Base-by-base conservation (phyloP, 164 flowering plant species). In the Aristolochia californica region DNA sequence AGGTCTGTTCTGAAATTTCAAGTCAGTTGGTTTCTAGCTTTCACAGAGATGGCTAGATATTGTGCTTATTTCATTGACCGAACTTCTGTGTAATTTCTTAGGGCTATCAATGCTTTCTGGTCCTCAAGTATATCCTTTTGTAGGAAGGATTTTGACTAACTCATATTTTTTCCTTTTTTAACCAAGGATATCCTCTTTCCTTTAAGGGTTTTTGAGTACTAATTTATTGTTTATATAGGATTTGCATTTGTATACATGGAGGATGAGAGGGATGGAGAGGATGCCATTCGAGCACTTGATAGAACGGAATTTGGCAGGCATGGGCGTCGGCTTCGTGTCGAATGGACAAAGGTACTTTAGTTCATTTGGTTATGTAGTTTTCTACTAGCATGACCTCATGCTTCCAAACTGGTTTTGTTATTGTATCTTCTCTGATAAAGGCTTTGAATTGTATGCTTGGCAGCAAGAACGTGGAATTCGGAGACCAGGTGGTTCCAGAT, bases 211-310 rank as follows among this genome's bases (percentile, higher is more conserved):
- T 8, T 8, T 34, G 40, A 22, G 20, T 1, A 15, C 15, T 14
- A 14, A 11, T 49, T 44, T 14, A 43, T 20, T 18, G 52, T 56
- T 57, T 45, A 22, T 67, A 9, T 53, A 94, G 99, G 99, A 43
- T 94, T 88, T 88, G 99, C 99, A 64, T 94, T 94, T 65, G 66
- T 94, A 49, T 90, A 90, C 50, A 90, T 94, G 97, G 97, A 90
- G 48, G 99, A 94, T 74, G 99, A 94, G 63, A 66, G 95, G 60
- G 99, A 88, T 82, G 99, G 93, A 54, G 99, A 84, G 62, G 93
- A 84, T 86, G 99, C 97, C 2, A 82, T 94, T 55, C 75, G 88
- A 56, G 82, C 69, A 58, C 95, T 90, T 62, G 99, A 94, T 63
- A 70, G 84, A 51, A 56, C 54, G 18, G 96, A 88, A 65, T 90